Evolutionary conservation across 768 basidiomycete species (phyloP).

Genomic region (Suillus placidus): DNA sequence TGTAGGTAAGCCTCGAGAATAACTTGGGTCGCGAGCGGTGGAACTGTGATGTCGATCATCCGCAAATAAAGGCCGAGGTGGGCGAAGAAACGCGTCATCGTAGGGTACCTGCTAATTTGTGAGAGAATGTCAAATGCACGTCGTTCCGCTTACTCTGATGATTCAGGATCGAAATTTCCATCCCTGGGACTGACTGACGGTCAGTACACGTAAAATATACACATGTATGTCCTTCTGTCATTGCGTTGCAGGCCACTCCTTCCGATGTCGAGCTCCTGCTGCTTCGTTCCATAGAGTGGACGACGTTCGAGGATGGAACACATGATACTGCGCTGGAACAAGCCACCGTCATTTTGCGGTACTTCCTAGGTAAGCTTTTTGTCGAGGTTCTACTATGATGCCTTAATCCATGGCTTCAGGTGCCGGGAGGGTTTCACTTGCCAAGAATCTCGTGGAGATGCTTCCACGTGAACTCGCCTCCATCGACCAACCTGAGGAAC

Average conservation of each 20-base stretch:
- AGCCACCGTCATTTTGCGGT: slow-evolving; percentile 84
- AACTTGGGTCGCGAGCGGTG: too few species aligned
- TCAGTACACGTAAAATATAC: too few species aligned
- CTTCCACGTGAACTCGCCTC: slow-evolving; percentile 64
- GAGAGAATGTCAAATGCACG: too few species aligned
- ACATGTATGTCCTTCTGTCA: slow-evolving; percentile 65
- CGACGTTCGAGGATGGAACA: slow-evolving; percentile 74
- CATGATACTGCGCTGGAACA: slow-evolving; percentile 80
- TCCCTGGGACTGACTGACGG: too few species aligned
- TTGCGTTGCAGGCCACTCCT: slow-evolving; percentile 55
- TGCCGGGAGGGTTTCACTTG: slow-evolving; percentile 71
- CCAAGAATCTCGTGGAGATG: slow-evolving; percentile 58
- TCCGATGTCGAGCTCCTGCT: slow-evolving; percentile 65
- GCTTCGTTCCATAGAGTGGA: slow-evolving; percentile 93
- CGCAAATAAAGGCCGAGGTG: too few species aligned
- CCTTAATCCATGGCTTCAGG: slow-evolving; percentile 41
- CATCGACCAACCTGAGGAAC: slow-evolving; percentile 67
- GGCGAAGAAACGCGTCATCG: too few species aligned
- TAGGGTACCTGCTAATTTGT: too few species aligned
- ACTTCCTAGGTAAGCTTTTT: slow-evolving; percentile 74
- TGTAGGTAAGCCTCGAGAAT: too few species aligned
- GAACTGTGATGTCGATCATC: too few species aligned
- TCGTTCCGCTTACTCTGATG: too few species aligned
- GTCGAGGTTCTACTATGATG: too few species aligned
- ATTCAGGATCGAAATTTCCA: too few species aligned